A percentile compares a stretch with the other conserved stretches of the same genome.
Evolutionary conservation across 2,329 filamentous ascomycete species (phyloP).

Genomic region (Penicillium sp.): DNA sequence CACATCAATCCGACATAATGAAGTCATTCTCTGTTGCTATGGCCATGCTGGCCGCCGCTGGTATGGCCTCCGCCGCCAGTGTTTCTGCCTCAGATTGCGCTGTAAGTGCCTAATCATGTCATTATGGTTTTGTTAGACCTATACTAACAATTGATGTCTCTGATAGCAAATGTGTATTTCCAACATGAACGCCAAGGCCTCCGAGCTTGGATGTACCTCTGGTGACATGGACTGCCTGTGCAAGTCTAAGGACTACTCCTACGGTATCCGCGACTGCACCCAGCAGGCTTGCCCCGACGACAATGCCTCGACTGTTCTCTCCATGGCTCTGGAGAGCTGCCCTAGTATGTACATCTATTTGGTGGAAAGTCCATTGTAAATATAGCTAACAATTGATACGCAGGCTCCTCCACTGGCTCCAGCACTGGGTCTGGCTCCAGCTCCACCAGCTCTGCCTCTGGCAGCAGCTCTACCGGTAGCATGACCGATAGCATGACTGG

Average conservation of each 20-base stretch:
- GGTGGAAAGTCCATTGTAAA: not conserved
- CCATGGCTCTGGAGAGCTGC: slow-evolving; percentile 38
- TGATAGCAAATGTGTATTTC: slow-evolving; percentile 45
- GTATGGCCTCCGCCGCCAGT: slow-evolving; percentile 26
- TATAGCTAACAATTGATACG: not conserved
- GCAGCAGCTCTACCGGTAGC: not conserved
- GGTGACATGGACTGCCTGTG: slow-evolving; percentile 44
- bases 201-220: slow-evolving; percentile 40
- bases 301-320: slow-evolving; percentile 33
- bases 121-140: not conserved
- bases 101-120: slow-evolving; percentile 21
- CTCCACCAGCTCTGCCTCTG: not conserved
- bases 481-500: not conserved
- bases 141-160: slow-evolving; percentile 28
- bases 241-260: slow-evolving; percentile 41
- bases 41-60: slow-evolving; percentile 30
- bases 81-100: slow-evolving; percentile 32
- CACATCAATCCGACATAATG: slow-evolving; percentile 24
- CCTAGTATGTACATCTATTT: slow-evolving; percentile 22
- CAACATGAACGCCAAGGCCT: slow-evolving; percentile 45
- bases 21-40: slow-evolving; percentile 34
- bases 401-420: slow-evolving; percentile 6
- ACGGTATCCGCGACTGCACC: slow-evolving; percentile 50
- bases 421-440: slow-evolving; percentile 17
- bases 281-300: slow-evolving; percentile 44